Evolutionary conservation across 2,329 filamentous ascomycete genomes (phyloP), one percentile per base, ranked within the genome.

Genomic region (Fusarium musae): DNA sequence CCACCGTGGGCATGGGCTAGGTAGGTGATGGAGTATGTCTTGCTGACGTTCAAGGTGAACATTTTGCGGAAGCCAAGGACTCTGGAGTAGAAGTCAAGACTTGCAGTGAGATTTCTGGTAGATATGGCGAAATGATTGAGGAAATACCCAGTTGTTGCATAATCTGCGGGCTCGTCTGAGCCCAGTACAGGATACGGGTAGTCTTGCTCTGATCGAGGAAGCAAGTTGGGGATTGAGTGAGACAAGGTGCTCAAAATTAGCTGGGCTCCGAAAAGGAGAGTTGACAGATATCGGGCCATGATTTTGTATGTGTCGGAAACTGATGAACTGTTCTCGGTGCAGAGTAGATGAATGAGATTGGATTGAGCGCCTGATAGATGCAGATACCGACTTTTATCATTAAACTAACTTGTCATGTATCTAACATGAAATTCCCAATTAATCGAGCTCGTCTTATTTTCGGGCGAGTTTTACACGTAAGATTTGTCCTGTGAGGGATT

Each of bases 91-190:
- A 68, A 68, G 0, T 62, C 42, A 10, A 68, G 17, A 5, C 47
- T 68, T 1, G 36, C 56, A 3, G 63, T 68, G 39, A 68, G 49
- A 9, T 68, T 68, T 23, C 37, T 47, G 3, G 56, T 62, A 5
- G 28, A 61, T 2, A 68, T 53, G 21, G 54, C 17, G 17, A 68
- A 26, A 11, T 68, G 54, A 6, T 67, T 68, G 40, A 68, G 30
- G 17, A 62, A 62, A 9, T 19, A 67, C 7, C 65, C 54, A 0
- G 28, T 34, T 2, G 63, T 68, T 3, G 39, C 39, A 17, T 21
- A 32, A 10, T 60, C 46, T 15, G 65, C 32, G 0, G 65, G 15
- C 1, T 34, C 26, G 4, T 68, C 46, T 4, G 26, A 17, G 4
- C 54, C 63, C 0, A 67, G 8, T 34, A 28, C 23, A 43, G 47